phyloP scores from a whole-genome alignment of 169 alveolate species.

The Cryptosporidium parvum region DNA sequence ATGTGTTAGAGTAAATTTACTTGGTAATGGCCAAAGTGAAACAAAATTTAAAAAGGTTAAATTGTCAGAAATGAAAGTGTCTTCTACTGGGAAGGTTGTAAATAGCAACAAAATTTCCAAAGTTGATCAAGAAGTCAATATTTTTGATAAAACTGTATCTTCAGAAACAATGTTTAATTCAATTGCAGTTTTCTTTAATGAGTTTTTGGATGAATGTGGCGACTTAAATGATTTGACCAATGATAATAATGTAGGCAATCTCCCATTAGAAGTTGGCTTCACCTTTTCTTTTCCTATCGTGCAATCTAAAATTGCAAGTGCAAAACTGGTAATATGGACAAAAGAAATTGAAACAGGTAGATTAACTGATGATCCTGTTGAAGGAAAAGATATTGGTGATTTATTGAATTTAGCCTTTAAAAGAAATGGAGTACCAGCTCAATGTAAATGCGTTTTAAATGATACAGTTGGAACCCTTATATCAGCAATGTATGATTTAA shows the following conservation, averaged over 20 bases:
- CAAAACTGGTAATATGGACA: conserved; percentile 90
- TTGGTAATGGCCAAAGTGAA: conserved; percentile 80
- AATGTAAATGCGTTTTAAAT: conserved; percentile 84
- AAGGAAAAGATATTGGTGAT: conserved; percentile 90
- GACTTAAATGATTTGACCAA: conserved; percentile 14
- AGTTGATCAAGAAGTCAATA: background rate
- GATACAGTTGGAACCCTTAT: conserved; percentile 92
- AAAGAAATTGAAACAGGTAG: conserved; percentile 93
- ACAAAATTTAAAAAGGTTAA: conserved; percentile 29
- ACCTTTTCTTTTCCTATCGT: conserved; percentile 74
- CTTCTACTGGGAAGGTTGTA: background rate
- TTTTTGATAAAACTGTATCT: conserved; percentile 13
- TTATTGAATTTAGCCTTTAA: conserved; percentile 86
- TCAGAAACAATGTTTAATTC: conserved; percentile 66
- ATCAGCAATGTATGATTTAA: conserved; percentile 79
- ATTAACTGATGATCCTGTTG: conserved; percentile 89
- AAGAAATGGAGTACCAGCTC: conserved; percentile 84
- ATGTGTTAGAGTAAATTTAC: conserved; percentile 86
- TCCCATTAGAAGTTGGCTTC: conserved; percentile 34
- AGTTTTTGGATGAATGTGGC: conserved; percentile 48
- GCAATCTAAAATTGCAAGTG: conserved; percentile 40
- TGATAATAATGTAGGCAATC: background rate
- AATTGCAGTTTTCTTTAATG: conserved; percentile 42
- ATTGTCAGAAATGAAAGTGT: conserved; percentile 24
- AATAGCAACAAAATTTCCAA: background rate